phyloP scores from a whole-genome alignment of 1,284 basidiomycete genomes.

The Tilletia caries region DNA sequence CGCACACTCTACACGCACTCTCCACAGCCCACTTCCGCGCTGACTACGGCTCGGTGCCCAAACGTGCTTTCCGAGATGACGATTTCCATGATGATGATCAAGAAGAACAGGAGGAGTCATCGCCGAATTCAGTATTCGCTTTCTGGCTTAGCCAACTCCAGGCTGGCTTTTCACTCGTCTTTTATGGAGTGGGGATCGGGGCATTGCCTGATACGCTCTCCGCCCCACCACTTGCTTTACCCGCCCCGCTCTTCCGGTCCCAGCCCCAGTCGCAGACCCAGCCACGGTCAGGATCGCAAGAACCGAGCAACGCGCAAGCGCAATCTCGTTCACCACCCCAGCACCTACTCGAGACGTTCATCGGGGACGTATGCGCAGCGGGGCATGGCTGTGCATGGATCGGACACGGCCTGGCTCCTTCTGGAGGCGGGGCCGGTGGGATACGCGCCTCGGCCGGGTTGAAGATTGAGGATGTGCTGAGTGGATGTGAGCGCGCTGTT shows the following conservation, averaged over 20 bases:
- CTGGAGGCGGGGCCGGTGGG: not conserved
- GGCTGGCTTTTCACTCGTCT: conserved; percentile 6
- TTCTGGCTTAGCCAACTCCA: conserved; percentile 3
- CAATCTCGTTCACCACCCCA: not conserved
- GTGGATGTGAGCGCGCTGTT: not conserved
- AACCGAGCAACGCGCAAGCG: not conserved
- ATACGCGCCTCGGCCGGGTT: not conserved
- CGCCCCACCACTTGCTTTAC: not conserved
- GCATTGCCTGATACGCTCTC: not conserved
- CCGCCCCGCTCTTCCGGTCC: not conserved
- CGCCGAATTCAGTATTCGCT: not conserved
- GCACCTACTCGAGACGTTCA: not conserved
- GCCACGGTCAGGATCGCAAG: not conserved
- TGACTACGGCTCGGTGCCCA: too few relatives aligned
- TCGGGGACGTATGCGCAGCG: not conserved
- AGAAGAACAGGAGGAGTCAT: too few relatives aligned
- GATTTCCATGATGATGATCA: too few relatives aligned
- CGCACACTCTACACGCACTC: not conserved
- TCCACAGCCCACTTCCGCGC: not conserved
- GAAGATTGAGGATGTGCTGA: conserved; percentile 8
- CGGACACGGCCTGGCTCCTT: conserved; percentile 1
- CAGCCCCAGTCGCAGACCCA: too few relatives aligned
- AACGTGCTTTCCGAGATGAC: not conserved
- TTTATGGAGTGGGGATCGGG: conserved; percentile 5
- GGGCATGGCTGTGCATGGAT: conserved; percentile 12